Evolutionary conservation across 2,329 filamentous ascomycete genomes (phyloP), one percentile per base, ranked within the genome.

Genomic region (Fusarium sp.): DNA sequence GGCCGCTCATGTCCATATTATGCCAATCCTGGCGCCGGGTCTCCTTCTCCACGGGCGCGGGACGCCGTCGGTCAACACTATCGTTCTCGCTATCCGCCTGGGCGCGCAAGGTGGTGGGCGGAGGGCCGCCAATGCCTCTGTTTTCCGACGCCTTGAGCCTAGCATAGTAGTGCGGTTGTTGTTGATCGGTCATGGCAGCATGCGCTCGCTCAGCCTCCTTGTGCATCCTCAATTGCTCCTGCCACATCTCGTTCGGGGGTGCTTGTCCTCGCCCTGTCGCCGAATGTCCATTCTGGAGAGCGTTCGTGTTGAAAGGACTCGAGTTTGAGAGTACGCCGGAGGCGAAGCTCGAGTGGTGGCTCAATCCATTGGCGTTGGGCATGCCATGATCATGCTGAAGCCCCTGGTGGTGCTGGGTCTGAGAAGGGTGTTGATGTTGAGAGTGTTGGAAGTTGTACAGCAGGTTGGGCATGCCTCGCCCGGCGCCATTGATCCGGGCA

Each of bases 1-100:
- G 97, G n/a, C 97, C 97, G 77, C 95, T 97, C 82, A 98, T 92
- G 83, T 99, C 97, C 77, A 99, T 88, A 74, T 95, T 95, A 82
- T 94, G 91, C 97, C 97, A 98, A 79, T 95, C 93, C 82, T 98
- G 93, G 74, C 92, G 87, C 78, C 92, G 91, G 73, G 89, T 87
- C 68, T 89, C 87, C 79, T 90, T 89, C 69, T 93, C 90, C 65
- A 93, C 87, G 78, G 92, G 92, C 77, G 92, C 88, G 35, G 90
- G 90, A 66, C 90, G 84, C 78, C 90, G 87, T 77, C 88, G 86
- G 76, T 91, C 89, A 57, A 88, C 88, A 18, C 84, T 77, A 68
- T 91, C 89, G 65, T 87, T 86, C 56, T 91, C 89, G 57, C 85
- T 85, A 27, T 85, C 82, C 3, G 87, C 80, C n/a, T 85, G 84